These are phyloP conservation scores for Ophiocordyceps polyrhachis-furcata DNA, from an alignment of 2,329 filamentous ascomycete species.

Conservation along the genomic window DNA sequence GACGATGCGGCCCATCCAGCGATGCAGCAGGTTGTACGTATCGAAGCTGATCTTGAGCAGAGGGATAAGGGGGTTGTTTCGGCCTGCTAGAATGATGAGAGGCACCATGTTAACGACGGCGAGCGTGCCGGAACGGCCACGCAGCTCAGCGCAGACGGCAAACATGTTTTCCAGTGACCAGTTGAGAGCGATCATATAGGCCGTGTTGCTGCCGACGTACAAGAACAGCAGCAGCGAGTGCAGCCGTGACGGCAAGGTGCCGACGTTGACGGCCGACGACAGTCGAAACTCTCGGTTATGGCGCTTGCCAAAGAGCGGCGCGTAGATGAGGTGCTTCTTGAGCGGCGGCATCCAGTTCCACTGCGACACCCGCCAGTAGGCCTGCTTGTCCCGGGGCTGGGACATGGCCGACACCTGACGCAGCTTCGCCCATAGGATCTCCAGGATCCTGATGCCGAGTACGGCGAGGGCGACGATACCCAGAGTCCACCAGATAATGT, in stretches of 20 bases:
- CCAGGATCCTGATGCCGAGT: slow-evolving; percentile 31
- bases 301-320: slow-evolving; percentile 43
- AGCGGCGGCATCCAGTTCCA: slow-evolving; percentile 41
- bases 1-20: slow-evolving; percentile 63
- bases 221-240: slow-evolving; percentile 37
- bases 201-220: slow-evolving; percentile 41
- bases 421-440: slow-evolving; percentile 35
- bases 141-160: slow-evolving; percentile 59
- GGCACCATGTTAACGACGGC: slow-evolving; percentile 84
- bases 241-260: slow-evolving; percentile 46
- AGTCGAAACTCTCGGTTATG: slow-evolving; percentile 49
- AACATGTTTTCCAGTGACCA: slow-evolving; percentile 38
- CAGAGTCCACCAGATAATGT: slow-evolving; percentile 41
- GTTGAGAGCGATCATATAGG: slow-evolving; percentile 43
- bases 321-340: slow-evolving; percentile 41
- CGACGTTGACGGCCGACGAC: slow-evolving; percentile 38
- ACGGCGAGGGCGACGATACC: slow-evolving; percentile 36
- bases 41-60: slow-evolving; percentile 82
- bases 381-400: slow-evolving; percentile 29
- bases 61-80: slow-evolving; percentile 81
- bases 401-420: slow-evolving; percentile 42
- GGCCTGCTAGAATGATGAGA: slow-evolving; percentile 68
- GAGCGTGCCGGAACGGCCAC: slow-evolving; percentile 70
- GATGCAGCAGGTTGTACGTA: slow-evolving; percentile 61
- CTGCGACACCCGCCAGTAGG: slow-evolving; percentile 39